These are phyloP conservation scores for Asclepias syriaca DNA, from an alignment of 257 asterid genomes.

Conservation along the genomic window DNA sequence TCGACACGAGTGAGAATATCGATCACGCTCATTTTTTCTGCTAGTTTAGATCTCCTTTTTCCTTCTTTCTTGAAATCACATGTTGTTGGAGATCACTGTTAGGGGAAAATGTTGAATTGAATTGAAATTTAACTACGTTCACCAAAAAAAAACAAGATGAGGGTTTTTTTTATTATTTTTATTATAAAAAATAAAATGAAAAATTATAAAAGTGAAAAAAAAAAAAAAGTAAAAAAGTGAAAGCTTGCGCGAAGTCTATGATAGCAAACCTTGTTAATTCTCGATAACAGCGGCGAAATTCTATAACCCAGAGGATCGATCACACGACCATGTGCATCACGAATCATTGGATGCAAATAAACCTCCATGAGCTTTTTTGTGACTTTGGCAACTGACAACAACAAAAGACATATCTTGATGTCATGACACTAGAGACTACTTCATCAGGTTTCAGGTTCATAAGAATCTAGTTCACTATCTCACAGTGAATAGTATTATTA, in stretches of 20 bases:
- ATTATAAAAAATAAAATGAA: too few species aligned
- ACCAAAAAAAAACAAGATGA: too few species aligned
- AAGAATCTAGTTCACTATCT: neutral
- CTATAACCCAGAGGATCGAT: slow-evolving; percentile 57
- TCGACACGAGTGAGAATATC: slow-evolving; percentile 91
- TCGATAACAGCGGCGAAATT: too few species aligned
- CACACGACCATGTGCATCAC: slow-evolving; percentile 99
- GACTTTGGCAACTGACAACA: neutral
- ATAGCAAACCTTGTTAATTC: too few species aligned
- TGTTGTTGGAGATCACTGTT: neutral
- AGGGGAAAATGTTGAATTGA: neutral
- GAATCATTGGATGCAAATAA: slow-evolving; percentile 91
- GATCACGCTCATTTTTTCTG: slow-evolving; percentile 70
- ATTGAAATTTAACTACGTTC: too few species aligned
- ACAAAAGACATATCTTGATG: neutral
- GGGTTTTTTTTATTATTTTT: too few species aligned
- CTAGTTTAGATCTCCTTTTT: neutral
- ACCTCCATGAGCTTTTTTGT: slow-evolving; percentile 19
- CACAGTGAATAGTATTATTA: too few species aligned
- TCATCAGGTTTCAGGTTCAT: neutral
- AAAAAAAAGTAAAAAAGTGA: too few species aligned
- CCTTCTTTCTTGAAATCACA: neutral
- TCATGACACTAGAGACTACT: neutral
- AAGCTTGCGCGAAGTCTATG: too few species aligned
- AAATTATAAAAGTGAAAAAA: too few species aligned